Evolutionary conservation across 768 basidiomycete species (phyloP), one percentile per base, ranked within the genome.

Genomic region (Lactifluus subvellereus): DNA sequence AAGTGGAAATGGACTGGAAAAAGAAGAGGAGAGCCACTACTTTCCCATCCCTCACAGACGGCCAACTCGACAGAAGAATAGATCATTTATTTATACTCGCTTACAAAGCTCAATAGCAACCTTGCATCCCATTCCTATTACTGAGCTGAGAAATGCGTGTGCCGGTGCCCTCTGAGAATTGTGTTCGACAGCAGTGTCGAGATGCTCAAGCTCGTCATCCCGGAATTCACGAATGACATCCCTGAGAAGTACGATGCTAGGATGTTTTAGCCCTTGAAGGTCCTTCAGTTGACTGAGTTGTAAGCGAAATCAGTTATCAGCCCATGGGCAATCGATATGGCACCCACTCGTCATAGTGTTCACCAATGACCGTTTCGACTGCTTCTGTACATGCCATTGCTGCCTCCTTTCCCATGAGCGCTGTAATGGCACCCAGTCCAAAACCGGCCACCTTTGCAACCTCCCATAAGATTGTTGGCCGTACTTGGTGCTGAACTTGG

Each of bases 361-460:
- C 95, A 45, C 95, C 95, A 57, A 98, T 98, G 60, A 93, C 93
- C 0, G 95, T 97, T 74, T 98, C 95, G 20, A 98, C 94, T 0
- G 95, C 95, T 73, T 98, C 95, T 0, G 95, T 98, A 70, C 95
- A 98, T 6, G 95, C 95, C 95, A 98, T 98, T 0, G 95, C 94
- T 13, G 94, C 93, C 68, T 97, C 89, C 71, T 85, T 89, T 42
- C 95, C 90, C 82, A 96, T 80, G 22, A 96, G 74, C 0, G 91
- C 95, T 0, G 95, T 97, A 0, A 77, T 81, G 6, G 87, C 87
- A 6, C 95, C 95, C 8, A 98, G 77, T 4, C 89, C 88, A 71
- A 90, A 95, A 6, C 94, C 94, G 55, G 87, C 88, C 6, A 83
- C 84, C 71, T 94, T 91, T 66, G 95, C 96, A 6, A 92, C 79